Evolutionary conservation across 2,329 filamentous ascomycete species (phyloP).

Genomic region (Cercospora canescens): DNA sequence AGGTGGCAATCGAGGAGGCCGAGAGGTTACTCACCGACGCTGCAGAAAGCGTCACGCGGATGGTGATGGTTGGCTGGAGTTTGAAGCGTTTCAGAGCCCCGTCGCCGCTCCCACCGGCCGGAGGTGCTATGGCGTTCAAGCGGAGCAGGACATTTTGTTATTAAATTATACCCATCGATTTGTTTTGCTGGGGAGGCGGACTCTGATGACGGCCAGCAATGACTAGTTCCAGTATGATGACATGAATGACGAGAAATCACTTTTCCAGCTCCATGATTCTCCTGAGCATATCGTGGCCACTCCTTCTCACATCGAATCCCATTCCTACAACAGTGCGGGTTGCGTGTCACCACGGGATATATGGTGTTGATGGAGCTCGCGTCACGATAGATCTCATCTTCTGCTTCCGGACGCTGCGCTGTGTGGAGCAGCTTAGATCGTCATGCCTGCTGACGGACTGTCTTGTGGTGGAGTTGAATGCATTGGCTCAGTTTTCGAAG

Average conservation of each 20-base stretch:
- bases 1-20: slow-evolving; percentile 38
- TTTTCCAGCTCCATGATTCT: neutral
- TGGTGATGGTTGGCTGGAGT: slow-evolving; percentile 40
- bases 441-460: neutral
- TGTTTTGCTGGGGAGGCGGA: neutral
- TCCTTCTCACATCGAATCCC: neutral
- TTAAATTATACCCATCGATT: neutral
- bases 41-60: slow-evolving; percentile 40
- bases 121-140: slow-evolving; percentile 12
- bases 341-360: neutral
- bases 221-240: neutral
- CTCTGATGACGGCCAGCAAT: neutral
- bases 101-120: slow-evolving; percentile 1
- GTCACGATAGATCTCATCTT: neutral
- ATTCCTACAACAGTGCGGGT: neutral
- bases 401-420: neutral
- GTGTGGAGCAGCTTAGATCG: too few species aligned
- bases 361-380: neutral
- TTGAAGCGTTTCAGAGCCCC: slow-evolving; percentile 17
- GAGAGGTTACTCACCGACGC: slow-evolving; percentile 38
- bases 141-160: slow-evolving; percentile 16
- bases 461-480: neutral
- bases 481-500: too few species aligned
- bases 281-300: neutral
- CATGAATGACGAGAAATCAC: neutral